Evolutionary conservation across 2,329 filamentous ascomycete genomes (phyloP).

Genomic region (Madurella mycetomatis): DNA sequence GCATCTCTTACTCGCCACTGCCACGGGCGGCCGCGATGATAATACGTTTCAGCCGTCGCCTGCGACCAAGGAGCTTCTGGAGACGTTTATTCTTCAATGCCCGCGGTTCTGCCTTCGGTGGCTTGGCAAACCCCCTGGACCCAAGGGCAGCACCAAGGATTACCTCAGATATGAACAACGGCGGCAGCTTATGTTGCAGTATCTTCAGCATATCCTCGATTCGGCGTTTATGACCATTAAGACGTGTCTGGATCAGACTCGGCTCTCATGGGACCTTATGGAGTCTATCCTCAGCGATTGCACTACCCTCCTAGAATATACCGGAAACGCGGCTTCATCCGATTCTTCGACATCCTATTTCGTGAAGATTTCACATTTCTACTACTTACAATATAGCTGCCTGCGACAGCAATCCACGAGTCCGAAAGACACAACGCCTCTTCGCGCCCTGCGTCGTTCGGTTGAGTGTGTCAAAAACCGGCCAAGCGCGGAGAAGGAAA

Average conservation of each 20-base stretch:
- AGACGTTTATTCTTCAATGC: slow-evolving; percentile 53
- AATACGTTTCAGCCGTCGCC: slow-evolving; percentile 14
- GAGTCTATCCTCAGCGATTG: slow-evolving; percentile 57
- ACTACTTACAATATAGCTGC: slow-evolving; percentile 59
- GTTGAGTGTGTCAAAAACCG: slow-evolving; percentile 58
- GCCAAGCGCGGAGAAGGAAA: slow-evolving; percentile 50
- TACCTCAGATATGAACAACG: slow-evolving; percentile 59
- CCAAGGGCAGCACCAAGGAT: slow-evolving; percentile 51
- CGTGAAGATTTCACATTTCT: slow-evolving; percentile 67
- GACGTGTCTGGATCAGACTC: slow-evolving; percentile 43
- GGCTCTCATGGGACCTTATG: slow-evolving; percentile 49
- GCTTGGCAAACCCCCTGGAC: slow-evolving; percentile 54
- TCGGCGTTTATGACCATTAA: slow-evolving; percentile 56
- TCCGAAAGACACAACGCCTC: slow-evolving; percentile 38
- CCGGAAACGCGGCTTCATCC: slow-evolving; percentile 38
- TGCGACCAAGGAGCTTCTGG: slow-evolving; percentile 39
- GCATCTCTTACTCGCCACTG: slow-evolving; percentile 37
- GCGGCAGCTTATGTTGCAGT: slow-evolving; percentile 48
- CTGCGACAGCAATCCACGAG: slow-evolving; percentile 43
- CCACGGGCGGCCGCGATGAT: slow-evolving; percentile 16
- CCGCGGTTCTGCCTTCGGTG: slow-evolving; percentile 59
- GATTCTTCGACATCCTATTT: slow-evolving; percentile 44
- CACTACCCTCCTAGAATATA: slow-evolving; percentile 47
- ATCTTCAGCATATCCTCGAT: slow-evolving; percentile 55
- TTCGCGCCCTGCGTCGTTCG: slow-evolving; percentile 59